A percentile compares a stretch with the other conserved stretches of the same genome.
phyloP scores from a whole-genome alignment of 345 rosid species.

The Camelina sativa region DNA sequence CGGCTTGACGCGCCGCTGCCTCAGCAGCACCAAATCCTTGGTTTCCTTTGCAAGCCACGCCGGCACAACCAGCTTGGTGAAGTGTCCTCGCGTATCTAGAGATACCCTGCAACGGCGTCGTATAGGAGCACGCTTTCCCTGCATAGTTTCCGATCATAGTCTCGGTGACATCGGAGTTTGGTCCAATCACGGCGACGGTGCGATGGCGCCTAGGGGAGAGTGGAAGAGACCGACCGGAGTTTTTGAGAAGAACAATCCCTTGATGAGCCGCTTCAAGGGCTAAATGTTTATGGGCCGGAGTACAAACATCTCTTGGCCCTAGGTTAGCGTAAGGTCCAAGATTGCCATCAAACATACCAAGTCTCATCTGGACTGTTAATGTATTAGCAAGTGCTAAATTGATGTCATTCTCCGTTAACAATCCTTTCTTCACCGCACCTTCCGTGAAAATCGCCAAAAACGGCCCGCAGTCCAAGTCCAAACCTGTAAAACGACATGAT shows the following conservation, averaged over 20 bases:
- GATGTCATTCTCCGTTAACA: conserved; percentile 56
- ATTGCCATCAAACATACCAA: conserved; percentile 91
- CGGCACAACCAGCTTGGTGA: conserved; percentile 66
- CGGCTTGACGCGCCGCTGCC: conserved; percentile 64
- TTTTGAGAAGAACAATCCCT: conserved; percentile 83
- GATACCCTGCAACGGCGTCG: conserved; percentile 77
- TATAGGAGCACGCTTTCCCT: conserved; percentile 76
- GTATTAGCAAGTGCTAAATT: conserved; percentile 79
- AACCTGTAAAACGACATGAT: conserved; percentile 47
- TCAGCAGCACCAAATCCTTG: conserved; percentile 58
- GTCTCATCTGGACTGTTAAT: conserved; percentile 87
- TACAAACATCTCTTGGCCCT: conserved; percentile 84
- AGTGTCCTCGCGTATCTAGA: conserved; percentile 61
- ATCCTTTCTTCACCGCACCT: conserved; percentile 59
- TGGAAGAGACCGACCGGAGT: conserved; percentile 56
- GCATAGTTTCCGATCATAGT: conserved; percentile 99
- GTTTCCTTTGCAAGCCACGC: conserved; percentile 58
- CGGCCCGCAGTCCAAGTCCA: conserved; percentile 95
- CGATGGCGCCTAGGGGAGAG: conserved; percentile 61
- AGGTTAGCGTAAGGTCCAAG: conserved; percentile 73
- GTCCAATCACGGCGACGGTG: conserved; percentile 84
- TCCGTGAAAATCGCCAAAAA: conserved; percentile 73
- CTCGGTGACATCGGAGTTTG: conserved; percentile 82
- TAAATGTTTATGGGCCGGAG: conserved; percentile 62
- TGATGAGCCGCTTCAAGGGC: conserved; percentile 91